Evolutionary conservation across 495 filamentous ascomycete genomes (phyloP).

Genomic region (Penicillium coprophilum): DNA sequence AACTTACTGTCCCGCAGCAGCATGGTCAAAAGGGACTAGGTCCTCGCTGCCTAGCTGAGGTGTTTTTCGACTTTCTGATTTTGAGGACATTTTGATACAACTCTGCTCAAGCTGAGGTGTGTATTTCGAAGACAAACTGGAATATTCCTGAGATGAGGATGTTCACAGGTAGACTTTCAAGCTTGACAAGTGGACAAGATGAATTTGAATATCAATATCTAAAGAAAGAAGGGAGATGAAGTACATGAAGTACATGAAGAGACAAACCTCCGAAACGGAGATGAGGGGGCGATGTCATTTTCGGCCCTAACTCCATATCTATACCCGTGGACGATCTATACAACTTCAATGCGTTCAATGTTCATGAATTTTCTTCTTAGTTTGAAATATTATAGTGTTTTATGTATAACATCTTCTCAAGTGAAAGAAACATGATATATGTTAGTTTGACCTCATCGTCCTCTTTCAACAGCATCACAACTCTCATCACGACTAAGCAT

Average conservation of each 20-base stretch:
- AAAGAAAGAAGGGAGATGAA: not conserved
- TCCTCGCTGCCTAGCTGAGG: slow-evolving; percentile 48
- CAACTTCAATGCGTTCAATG: not conserved
- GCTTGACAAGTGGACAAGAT: not conserved
- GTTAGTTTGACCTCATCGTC: not conserved
- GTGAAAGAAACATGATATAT: not conserved
- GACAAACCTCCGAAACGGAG: not conserved
- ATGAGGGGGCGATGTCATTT: not conserved
- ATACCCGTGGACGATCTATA: not conserved
- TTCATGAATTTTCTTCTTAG: too few relatives aligned
- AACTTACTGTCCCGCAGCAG: slow-evolving; percentile 92
- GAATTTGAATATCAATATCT: not conserved
- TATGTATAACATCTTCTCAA: not conserved
- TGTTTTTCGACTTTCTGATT: slow-evolving; percentile 36
- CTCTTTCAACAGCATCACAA: too few relatives aligned
- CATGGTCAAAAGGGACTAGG: slow-evolving; percentile 73
- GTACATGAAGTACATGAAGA: too few relatives aligned
- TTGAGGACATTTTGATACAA: slow-evolving; percentile 37
- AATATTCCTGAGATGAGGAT: not conserved
- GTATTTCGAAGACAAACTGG: not conserved
- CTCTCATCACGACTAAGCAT: not conserved
- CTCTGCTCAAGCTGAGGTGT: not conserved
- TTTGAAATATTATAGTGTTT: not conserved
- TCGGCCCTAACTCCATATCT: not conserved
- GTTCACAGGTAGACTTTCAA: not conserved